Conservation (phyloP, 768 basidiomycete genomes). For the Podaxis pistillaris region DNA sequence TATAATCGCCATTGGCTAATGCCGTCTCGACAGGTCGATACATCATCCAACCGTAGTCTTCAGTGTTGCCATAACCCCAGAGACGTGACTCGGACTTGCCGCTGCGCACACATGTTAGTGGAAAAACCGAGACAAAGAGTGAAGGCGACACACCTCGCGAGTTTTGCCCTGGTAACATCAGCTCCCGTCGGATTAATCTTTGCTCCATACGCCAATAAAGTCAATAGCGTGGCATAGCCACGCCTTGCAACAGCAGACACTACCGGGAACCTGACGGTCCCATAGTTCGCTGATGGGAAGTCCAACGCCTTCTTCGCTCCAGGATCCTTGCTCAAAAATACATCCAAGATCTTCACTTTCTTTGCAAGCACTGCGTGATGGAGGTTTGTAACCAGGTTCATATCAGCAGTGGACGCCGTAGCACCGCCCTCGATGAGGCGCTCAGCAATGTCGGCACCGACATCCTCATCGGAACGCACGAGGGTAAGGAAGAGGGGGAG, state of each 20-base stretch:
- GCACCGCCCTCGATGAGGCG: conserved; percentile 40
- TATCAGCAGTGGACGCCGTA: conserved; percentile 39
- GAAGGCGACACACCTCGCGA: conserved; percentile 28
- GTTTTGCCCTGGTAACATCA: conserved; percentile 33
- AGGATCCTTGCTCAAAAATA: conserved; percentile 40
- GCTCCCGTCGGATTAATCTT: conserved; percentile 33
- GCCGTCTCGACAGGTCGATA: conserved; percentile 38
- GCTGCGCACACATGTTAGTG: conserved; percentile 11
- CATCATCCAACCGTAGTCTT: conserved; percentile 26
- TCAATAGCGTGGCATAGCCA: conserved; percentile 34
- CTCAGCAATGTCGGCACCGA: conserved; percentile 36
- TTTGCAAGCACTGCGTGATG: conserved; percentile 34
- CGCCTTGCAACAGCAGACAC: conserved; percentile 32
- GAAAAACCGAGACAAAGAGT: not conserved
- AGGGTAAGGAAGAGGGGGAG: conserved; percentile 41
- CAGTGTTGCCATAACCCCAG: conserved; percentile 22
- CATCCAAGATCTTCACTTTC: conserved; percentile 36
- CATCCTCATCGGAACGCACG: conserved; percentile 39
- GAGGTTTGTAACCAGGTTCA: conserved; percentile 35
- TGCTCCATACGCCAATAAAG: conserved; percentile 40
- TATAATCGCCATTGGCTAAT: conserved; percentile 32
- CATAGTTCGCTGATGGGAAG: conserved; percentile 31
- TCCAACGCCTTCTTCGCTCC: conserved; percentile 37
- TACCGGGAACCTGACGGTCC: conserved; percentile 34
- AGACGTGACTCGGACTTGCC: conserved; percentile 18